These are phyloP conservation scores for Pseudocercospora eumusae DNA, from an alignment of 2,329 filamentous ascomycete species.

Conservation along the genomic window DNA sequence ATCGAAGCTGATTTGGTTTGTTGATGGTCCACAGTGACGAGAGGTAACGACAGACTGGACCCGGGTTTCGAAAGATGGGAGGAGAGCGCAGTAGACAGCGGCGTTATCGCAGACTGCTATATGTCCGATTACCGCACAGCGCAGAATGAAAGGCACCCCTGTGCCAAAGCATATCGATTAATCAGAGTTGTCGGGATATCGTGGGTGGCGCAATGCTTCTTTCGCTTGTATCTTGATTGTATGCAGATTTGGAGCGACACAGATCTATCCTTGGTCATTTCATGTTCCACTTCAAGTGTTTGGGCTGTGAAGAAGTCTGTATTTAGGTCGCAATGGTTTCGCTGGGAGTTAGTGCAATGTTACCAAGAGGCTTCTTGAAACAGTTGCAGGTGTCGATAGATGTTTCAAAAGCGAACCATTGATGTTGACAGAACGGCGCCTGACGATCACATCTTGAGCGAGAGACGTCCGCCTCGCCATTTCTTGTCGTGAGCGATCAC, in stretches of 20 bases:
- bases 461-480: not conserved
- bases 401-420: not conserved
- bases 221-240: not conserved
- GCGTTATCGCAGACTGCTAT: not conserved
- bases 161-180: not conserved
- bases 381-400: not conserved
- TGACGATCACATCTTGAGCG: not conserved
- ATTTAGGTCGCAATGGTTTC: not conserved
- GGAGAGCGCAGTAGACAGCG: not conserved
- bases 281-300: not conserved
- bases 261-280: not conserved
- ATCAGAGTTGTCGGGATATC: conserved; percentile 8
- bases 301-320: not conserved
- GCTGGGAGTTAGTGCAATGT: not conserved
- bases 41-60: not conserved
- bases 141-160: conserved; percentile 5
- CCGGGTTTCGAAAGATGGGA: conserved; percentile 1
- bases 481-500: not conserved
- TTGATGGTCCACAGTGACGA: not conserved
- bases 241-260: not conserved
- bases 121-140: conserved; percentile 2
- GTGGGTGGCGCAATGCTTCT: conserved; percentile 7
- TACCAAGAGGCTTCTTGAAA: not conserved
- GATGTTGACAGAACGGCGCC: not conserved
- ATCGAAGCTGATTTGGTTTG: not conserved